Evolutionary conservation across 352 stramenopile genomes (phyloP), one percentile per base, ranked within the genome.

Genomic region (Bremia lactucae): DNA sequence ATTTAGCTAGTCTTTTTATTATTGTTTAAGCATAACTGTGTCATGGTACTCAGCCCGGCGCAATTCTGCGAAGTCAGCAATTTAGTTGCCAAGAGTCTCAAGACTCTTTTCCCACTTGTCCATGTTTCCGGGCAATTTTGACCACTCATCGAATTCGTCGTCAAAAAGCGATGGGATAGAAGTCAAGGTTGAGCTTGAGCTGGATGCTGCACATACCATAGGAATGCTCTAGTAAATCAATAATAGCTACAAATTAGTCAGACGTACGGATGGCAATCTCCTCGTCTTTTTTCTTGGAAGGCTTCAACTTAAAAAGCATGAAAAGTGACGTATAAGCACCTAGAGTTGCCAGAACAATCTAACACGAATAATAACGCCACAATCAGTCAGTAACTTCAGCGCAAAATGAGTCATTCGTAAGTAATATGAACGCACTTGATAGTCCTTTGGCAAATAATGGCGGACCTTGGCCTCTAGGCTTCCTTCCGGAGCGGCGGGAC

Each of bases 31-130:
- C n/a, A 29, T 29, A 13, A 29, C 45, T 52, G 50, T 28, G 19
- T 39, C 34, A 38, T n/a, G n/a, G n/a, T n/a, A n/a, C n/a, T n/a
- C n/a, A n/a, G n/a, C n/a, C n/a, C n/a, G n/a, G n/a, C n/a, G n/a
- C n/a, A n/a, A n/a, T n/a, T n/a, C n/a, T n/a, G n/a, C n/a, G n/a
- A n/a, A n/a, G 48, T 48, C 35, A 49, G 26, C 14, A 44, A 40
- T 38, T 83, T 87, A 90, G 57, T 83, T 80, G 49, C 74, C 78
- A 54, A 87, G 55, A 40, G 70, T 87, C 59, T 92, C 75, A 31
- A 92, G 68, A 59, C 75, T 90, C 69, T 88, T 77, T 68, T 92
- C 80, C 80, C 80, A 92, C 55, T 81, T 80, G 50, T 79, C 74
- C 19, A 87, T 49, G 64, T 92, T 92, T 59, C 77, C 80, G 25